These are phyloP conservation scores for Trichosporon ovoides DNA, from an alignment of 1,284 basidiomycete species.

Conservation along the genomic window DNA sequence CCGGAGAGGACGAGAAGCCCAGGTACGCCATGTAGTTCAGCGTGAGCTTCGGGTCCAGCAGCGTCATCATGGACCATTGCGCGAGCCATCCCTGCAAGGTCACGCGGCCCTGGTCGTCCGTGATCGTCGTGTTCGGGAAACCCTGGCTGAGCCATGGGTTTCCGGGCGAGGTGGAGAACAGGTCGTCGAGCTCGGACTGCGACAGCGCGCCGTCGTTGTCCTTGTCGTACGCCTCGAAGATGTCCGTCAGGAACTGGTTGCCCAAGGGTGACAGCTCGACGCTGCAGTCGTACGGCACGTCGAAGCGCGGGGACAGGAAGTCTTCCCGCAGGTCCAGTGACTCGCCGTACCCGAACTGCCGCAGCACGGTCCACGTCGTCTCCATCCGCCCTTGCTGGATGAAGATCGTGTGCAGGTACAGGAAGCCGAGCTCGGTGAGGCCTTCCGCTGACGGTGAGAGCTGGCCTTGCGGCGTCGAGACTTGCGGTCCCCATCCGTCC, in stretches of 20 bases:
- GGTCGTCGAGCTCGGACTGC: conserved; percentile 72
- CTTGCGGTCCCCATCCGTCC: neutral
- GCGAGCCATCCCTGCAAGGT: conserved; percentile 97
- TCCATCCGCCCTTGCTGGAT: conserved; percentile 94
- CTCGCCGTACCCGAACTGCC: conserved; percentile 94
- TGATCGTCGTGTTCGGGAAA: conserved; percentile 84
- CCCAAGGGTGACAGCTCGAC: conserved; percentile 89
- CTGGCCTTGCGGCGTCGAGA: neutral
- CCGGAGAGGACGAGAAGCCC: conserved; percentile 49
- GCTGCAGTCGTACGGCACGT: conserved; percentile 86
- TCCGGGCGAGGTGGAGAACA: conserved; percentile 91
- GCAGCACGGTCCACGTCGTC: conserved; percentile 94
- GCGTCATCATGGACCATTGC: conserved; percentile 98
- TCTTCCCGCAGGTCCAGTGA: conserved; percentile 83
- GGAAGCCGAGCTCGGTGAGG: conserved; percentile 88
- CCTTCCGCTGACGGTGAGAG: conserved; percentile 51
- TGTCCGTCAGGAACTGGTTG: conserved; percentile 95
- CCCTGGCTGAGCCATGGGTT: conserved; percentile 83
- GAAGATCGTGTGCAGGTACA: conserved; percentile 93
- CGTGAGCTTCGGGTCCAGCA: conserved; percentile 85
- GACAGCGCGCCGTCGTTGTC: conserved; percentile 94
- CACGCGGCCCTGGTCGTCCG: conserved; percentile 82
- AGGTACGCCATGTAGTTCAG: conserved; percentile 90
- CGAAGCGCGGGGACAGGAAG: conserved; percentile 83
- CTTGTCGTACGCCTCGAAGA: conserved; percentile 95